A percentile compares a stretch with the other conserved stretches of the same genome.
Conservation (phyloP, 768 basidiomycete species). For the Lactarius akahatsu region DNA sequence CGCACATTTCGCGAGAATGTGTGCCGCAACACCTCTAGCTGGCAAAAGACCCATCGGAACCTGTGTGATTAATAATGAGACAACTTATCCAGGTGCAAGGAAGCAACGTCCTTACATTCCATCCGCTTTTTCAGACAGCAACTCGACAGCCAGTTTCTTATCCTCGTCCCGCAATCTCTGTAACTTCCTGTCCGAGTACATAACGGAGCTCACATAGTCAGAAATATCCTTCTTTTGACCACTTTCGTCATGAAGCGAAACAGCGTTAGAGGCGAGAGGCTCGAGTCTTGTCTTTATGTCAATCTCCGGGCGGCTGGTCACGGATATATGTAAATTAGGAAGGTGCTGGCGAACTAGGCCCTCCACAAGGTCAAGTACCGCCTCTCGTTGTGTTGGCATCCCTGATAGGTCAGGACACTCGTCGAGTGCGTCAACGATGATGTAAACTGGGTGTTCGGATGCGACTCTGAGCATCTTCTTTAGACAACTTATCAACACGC, state of each 20-base stretch:
- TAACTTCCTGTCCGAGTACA: constrained; percentile 10
- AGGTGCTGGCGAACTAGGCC: background rate
- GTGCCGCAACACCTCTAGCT: background rate
- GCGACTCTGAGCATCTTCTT: background rate
- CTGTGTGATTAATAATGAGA: background rate
- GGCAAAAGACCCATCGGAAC: constrained; percentile 6
- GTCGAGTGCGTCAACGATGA: constrained; percentile 4
- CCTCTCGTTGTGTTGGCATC: background rate
- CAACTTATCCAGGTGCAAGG: too few species aligned
- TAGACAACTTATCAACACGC: background rate
- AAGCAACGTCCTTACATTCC: constrained; percentile 4
- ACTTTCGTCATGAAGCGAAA: constrained; percentile 1
- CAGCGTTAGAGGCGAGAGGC: background rate
- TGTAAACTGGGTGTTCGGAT: background rate
- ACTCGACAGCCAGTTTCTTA: background rate
- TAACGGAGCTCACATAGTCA: background rate
- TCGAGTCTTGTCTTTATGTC: background rate
- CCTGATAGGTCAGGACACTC: constrained; percentile 3
- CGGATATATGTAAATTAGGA: background rate
- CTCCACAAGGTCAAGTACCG: constrained; percentile 1
- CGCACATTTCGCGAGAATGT: background rate
- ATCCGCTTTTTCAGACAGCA: constrained; percentile 3
- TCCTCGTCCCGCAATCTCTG: background rate
- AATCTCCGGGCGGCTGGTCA: constrained; percentile 1
- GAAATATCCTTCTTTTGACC: constrained; percentile 1